phyloP scores from a whole-genome alignment of 108 stramenopile species.

The Chaetoceros muelleri region DNA sequence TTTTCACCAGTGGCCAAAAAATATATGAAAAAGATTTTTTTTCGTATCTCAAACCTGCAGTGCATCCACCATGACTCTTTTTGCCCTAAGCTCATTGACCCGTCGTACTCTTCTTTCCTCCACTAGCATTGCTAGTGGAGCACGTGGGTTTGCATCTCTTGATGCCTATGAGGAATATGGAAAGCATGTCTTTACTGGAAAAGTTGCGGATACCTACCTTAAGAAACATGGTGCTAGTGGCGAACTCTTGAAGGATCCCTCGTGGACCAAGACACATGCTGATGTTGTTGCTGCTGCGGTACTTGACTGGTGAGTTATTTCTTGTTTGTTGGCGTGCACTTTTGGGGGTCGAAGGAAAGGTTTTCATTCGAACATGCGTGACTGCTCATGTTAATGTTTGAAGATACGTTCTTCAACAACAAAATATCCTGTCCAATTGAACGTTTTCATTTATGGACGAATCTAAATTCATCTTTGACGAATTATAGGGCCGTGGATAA shows the following conservation, averaged over 20 bases:
- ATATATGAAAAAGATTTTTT: too few relatives aligned
- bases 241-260: constrained; percentile 61
- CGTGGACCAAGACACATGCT: constrained; percentile 67
- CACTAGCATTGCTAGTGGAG: constrained; percentile 6
- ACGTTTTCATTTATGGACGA: too few relatives aligned
- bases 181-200: constrained; percentile 79
- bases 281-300: constrained; percentile 86
- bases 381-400: too few relatives aligned
- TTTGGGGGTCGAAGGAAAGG: too few relatives aligned
- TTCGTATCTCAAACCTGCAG: too few relatives aligned
- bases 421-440: too few relatives aligned
- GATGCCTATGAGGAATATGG: constrained; percentile 83
- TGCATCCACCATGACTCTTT: too few relatives aligned
- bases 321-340: neutral
- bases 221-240: constrained; percentile 75
- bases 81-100: constrained; percentile 42
- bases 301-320: constrained; percentile 73
- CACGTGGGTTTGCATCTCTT: constrained; percentile 45
- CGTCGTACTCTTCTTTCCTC: constrained; percentile 18
- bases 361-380: too few relatives aligned
- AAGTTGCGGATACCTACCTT: constrained; percentile 82
- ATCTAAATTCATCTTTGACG: neutral
- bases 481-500: constrained; percentile 78
- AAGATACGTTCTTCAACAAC: too few relatives aligned
- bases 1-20: too few relatives aligned